phyloP scores from a whole-genome alignment of 352 stramenopile genomes.

The Phytophthora colocasiae region DNA sequence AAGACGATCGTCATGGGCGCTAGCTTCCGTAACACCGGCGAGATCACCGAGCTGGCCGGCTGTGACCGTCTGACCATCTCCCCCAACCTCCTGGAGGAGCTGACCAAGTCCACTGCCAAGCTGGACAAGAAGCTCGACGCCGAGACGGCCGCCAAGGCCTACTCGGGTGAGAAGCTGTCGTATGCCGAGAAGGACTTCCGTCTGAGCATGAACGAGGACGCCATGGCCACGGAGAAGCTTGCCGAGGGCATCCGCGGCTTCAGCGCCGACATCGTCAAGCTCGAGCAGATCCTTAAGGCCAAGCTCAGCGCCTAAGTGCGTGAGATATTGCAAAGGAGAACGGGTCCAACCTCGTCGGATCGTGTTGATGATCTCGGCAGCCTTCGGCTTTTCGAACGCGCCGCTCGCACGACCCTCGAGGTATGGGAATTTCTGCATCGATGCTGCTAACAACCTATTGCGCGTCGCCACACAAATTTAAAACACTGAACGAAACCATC shows the following conservation, averaged over 20 bases:
- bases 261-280: conserved; percentile 97
- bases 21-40: conserved; percentile 96
- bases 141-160: conserved; percentile 73
- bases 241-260: conserved; percentile 98
- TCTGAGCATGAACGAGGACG: conserved; percentile 98
- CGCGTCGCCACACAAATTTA: conserved; percentile 26
- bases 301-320: conserved; percentile 90
- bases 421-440: conserved; percentile 21
- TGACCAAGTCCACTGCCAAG: conserved; percentile 79
- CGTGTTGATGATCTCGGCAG: background rate
- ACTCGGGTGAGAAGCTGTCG: conserved; percentile 80
- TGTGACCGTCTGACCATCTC: conserved; percentile 99
- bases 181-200: conserved; percentile 97
- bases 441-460: background rate
- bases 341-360: background rate
- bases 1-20: conserved; percentile 97
- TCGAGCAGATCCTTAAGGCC: conserved; percentile 97
- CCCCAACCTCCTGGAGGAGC: conserved; percentile 93
- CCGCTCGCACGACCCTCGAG: conserved; percentile 3
- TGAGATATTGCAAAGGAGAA: background rate
- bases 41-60: conserved; percentile 97
- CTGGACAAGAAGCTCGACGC: conserved; percentile 88
- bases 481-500: conserved; percentile 3
- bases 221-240: conserved; percentile 98
- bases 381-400: conserved; percentile 1